phyloP scores from a whole-genome alignment of 2,329 filamentous ascomycete species.

The Aspergillus clavatus region DNA sequence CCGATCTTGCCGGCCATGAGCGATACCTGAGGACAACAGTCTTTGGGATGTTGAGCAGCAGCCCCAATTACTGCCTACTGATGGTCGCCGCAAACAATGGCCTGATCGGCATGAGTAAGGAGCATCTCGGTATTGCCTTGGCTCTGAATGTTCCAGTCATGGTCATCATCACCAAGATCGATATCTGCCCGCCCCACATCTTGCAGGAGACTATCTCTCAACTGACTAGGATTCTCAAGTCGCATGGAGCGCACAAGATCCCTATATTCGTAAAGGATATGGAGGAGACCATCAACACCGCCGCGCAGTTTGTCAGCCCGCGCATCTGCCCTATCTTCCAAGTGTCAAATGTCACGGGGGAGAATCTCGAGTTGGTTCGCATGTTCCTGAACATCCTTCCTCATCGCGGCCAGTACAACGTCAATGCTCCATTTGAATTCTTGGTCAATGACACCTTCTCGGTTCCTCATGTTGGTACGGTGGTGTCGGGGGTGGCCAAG shows the following conservation, averaged over 20 bases:
- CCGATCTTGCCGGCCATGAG: slow-evolving; percentile 92
- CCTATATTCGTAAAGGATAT: slow-evolving; percentile 90
- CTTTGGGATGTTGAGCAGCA: slow-evolving; percentile 88
- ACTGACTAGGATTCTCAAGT: slow-evolving; percentile 88
- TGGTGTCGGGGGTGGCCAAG: slow-evolving; percentile 91
- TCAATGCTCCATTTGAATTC: slow-evolving; percentile 85
- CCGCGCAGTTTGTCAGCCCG: slow-evolving; percentile 90
- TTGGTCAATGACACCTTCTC: slow-evolving; percentile 97
- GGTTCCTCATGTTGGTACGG: slow-evolving; percentile 92
- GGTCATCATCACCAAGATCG: slow-evolving; percentile 97
- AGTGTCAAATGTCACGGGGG: slow-evolving; percentile 93
- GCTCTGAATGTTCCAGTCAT: slow-evolving; percentile 96
- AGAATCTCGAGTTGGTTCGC: slow-evolving; percentile 83
- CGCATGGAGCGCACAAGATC: slow-evolving; percentile 87
- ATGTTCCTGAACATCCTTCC: slow-evolving; percentile 93
- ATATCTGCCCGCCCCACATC: slow-evolving; percentile 95
- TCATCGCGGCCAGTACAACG: slow-evolving; percentile 88
- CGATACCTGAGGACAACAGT: slow-evolving; percentile 93
- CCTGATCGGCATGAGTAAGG: slow-evolving; percentile 95
- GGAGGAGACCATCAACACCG: slow-evolving; percentile 90
- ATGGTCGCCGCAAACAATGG: slow-evolving; percentile 99
- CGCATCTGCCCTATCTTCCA: slow-evolving; percentile 97
- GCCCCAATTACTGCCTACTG: slow-evolving; percentile 92
- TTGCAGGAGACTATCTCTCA: slow-evolving; percentile 89
- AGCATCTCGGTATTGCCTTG: slow-evolving; percentile 90